Percentiles rank a stretch among this genome's conserved stretches.
Evolutionary conservation across 1,284 basidiomycete genomes (phyloP).

Genomic region (Pascua sp.): DNA sequence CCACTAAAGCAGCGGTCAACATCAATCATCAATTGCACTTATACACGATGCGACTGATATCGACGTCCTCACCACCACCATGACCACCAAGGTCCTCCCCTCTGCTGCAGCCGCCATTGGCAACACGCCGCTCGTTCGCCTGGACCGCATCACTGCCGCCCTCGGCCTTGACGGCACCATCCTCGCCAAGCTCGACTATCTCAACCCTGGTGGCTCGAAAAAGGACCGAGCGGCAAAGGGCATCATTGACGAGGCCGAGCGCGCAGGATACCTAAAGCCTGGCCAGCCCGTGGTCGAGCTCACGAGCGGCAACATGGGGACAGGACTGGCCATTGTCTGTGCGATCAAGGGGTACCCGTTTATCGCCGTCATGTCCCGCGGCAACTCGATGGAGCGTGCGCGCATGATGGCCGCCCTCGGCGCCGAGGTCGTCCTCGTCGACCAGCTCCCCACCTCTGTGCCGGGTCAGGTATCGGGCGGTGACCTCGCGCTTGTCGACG

Average conservation of each 20-base stretch:
- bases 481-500: constrained; percentile 1
- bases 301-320: constrained; percentile 1
- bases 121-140: background rate
- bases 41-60: too few species aligned
- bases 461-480: background rate
- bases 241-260: constrained; percentile 1
- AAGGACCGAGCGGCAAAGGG: constrained; percentile 1
- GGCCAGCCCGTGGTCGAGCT: constrained; percentile 4
- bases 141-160: constrained; percentile 1
- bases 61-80: background rate
- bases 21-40: too few species aligned
- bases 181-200: constrained; percentile 6
- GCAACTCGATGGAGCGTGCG: constrained; percentile 1
- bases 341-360: background rate
- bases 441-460: background rate
- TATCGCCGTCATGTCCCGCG: constrained; percentile 1
- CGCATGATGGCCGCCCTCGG: constrained; percentile 7
- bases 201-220: constrained; percentile 2
- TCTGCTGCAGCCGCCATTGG: constrained; percentile 2
- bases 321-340: constrained; percentile 3
- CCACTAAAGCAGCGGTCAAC: too few species aligned
- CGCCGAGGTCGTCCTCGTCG: background rate
- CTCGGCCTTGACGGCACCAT: constrained; percentile 1
- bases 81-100: background rate
- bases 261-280: background rate